phyloP scores from a whole-genome alignment of 352 stramenopile species.

The Thraustochytrium striatum region DNA sequence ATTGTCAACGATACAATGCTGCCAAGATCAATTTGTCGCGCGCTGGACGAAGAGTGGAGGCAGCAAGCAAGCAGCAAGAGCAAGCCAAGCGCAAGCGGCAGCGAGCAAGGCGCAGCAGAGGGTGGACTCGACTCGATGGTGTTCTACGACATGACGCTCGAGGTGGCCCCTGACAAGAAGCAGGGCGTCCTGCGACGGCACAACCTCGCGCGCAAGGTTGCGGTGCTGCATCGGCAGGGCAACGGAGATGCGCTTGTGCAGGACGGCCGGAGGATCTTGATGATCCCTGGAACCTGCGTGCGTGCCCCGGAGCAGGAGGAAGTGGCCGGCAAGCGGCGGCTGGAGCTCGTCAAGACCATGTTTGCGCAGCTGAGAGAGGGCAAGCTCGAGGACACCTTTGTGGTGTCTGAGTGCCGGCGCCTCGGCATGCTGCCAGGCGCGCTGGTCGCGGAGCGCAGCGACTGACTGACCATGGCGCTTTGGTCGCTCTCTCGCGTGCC shows the following conservation, averaged over 20 bases:
- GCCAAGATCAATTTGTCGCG: too few species aligned
- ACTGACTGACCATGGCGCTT: neutral
- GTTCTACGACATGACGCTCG: too few species aligned
- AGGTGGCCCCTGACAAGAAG: too few species aligned
- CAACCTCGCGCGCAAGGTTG: neutral
- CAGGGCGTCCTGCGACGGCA: too few species aligned
- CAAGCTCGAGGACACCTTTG: neutral
- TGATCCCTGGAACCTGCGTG: conserved; percentile 27
- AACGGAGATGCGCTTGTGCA: conserved; percentile 25
- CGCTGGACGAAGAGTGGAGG: too few species aligned
- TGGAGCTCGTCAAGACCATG: conserved; percentile 11
- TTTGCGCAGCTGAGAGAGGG: conserved; percentile 18
- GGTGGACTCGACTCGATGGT: too few species aligned
- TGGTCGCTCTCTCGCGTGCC: neutral
- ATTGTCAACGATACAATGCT: too few species aligned
- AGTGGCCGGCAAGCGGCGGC: neutral
- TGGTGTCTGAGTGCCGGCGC: conserved; percentile 9
- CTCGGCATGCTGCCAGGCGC: neutral
- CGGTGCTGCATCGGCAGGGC: conserved; percentile 14
- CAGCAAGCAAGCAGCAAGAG: too few species aligned
- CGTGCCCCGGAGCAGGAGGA: neutral
- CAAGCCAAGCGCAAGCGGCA: too few species aligned
- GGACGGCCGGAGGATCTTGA: conserved; percentile 35
- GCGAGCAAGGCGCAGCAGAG: too few species aligned
- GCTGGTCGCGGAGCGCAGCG: neutral